Percentiles rank a stretch among this genome's conserved stretches.
Conservation (phyloP, 2,329 filamentous ascomycete genomes). For the Anisogramma anomala region DNA sequence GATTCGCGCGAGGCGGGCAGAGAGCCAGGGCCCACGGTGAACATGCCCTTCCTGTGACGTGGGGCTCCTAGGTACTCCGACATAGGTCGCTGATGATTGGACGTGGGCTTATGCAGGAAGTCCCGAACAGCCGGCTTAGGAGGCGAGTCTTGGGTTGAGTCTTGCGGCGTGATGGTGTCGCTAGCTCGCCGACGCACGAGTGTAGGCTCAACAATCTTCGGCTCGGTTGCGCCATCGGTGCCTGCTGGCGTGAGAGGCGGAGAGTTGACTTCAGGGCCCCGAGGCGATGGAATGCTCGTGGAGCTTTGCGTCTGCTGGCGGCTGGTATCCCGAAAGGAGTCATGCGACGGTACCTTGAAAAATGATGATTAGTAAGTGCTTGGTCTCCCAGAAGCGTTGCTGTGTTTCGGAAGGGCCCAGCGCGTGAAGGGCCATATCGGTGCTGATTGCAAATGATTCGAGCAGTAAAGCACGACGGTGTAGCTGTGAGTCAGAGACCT, state of each 20-base stretch:
- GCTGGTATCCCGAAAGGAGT: slow-evolving; percentile 44
- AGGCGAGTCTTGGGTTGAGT: slow-evolving; percentile 46
- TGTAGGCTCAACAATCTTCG: slow-evolving; percentile 19
- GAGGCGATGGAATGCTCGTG: slow-evolving; percentile 54
- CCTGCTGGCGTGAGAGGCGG: slow-evolving; percentile 82
- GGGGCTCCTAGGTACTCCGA: slow-evolving; percentile 17
- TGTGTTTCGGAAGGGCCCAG: neutral
- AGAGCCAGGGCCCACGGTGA: slow-evolving; percentile 40
- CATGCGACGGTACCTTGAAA: slow-evolving; percentile 46
- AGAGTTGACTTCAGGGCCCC: slow-evolving; percentile 63
- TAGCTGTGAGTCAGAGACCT: slow-evolving; percentile 18
- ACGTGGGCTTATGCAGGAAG: slow-evolving; percentile 30
- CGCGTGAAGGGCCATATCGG: neutral
- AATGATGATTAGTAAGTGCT: slow-evolving; percentile 13
- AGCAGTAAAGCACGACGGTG: neutral
- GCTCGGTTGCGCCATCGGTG: slow-evolving; percentile 37
- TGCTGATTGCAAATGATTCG: neutral
- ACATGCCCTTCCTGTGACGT: slow-evolving; percentile 43
- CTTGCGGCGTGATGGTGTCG: slow-evolving; percentile 51
- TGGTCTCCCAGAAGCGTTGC: neutral
- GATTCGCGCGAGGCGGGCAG: slow-evolving; percentile 48
- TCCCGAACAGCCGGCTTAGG: slow-evolving; percentile 30
- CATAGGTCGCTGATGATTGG: slow-evolving; percentile 18
- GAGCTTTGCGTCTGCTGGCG: slow-evolving; percentile 54
- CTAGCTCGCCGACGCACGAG: slow-evolving; percentile 15